These are phyloP conservation scores for Actinomortierella ambigua DNA, from an alignment of 371 early-diverging fungal species.

Conservation along the genomic window DNA sequence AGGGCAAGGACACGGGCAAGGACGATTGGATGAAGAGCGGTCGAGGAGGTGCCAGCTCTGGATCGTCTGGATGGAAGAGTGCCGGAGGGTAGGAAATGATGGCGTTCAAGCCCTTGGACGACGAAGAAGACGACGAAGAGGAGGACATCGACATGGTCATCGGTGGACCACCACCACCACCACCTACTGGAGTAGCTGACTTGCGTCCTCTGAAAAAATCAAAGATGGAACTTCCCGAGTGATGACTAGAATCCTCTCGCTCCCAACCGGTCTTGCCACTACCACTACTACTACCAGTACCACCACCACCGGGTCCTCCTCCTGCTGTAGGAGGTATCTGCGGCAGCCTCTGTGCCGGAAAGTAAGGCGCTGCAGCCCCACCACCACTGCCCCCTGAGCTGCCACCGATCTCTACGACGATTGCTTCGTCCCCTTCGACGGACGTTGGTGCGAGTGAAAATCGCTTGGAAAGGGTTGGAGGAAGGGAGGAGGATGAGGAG, in stretches of 20 bases:
- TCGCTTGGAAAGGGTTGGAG: no score
- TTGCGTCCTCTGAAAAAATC: conserved; percentile 28
- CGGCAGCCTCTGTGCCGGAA: not conserved
- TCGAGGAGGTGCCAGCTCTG: not conserved
- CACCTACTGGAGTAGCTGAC: conserved; percentile 12
- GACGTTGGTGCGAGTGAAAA: no score
- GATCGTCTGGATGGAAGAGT: conserved; percentile 2
- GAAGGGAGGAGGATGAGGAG: no score
- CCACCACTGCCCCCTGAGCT: no score
- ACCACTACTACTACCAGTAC: not conserved
- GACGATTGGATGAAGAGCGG: not conserved
- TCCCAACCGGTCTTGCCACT: conserved; percentile 23
- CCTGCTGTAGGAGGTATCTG: not conserved
- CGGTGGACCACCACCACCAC: not conserved
- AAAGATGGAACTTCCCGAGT: conserved; percentile 16
- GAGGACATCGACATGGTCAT: not conserved
- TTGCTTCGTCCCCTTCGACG: no score
- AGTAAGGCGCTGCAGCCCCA: no score
- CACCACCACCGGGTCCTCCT: no score
- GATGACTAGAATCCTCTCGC: conserved; percentile 21
- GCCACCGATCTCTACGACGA: no score
- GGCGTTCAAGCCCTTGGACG: conserved; percentile 2
- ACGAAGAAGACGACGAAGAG: not conserved
- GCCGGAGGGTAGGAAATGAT: conserved; percentile 1
- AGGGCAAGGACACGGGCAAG: not conserved